Conservation (phyloP, 2,329 filamentous ascomycete species). For the Verticillium nubilum region DNA sequence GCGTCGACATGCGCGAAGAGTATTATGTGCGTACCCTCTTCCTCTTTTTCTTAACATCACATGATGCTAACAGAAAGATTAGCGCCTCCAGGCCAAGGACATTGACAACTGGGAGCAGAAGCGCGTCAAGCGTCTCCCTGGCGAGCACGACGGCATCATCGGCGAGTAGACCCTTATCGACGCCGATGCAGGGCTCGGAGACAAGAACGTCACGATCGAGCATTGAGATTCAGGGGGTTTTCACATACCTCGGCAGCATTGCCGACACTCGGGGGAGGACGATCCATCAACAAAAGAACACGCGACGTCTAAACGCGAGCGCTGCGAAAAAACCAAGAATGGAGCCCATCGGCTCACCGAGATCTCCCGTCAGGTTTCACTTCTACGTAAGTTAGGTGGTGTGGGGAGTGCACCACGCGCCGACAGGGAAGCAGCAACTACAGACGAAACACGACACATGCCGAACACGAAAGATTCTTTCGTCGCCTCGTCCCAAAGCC, state of each 20-base stretch:
- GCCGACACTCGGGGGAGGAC: background rate
- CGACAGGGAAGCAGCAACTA: background rate
- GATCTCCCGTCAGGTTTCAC: background rate
- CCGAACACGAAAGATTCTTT: background rate
- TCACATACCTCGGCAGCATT: background rate
- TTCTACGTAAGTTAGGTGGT: background rate
- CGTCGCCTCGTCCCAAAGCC: too few relatives aligned
- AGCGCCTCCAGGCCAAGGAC: slow-evolving; percentile 84
- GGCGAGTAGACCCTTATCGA: slow-evolving; percentile 21
- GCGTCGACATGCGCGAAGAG: slow-evolving; percentile 76
- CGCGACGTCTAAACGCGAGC: too few relatives aligned
- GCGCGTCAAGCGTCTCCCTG: slow-evolving; percentile 80
- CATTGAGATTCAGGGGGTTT: background rate
- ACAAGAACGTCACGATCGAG: background rate
- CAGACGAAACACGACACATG: background rate
- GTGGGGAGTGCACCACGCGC: background rate
- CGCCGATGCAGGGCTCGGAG: slow-evolving; percentile 4
- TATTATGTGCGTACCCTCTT: slow-evolving; percentile 64
- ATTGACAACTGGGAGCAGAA: slow-evolving; percentile 97
- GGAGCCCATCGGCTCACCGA: background rate
- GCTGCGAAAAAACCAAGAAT: too few relatives aligned
- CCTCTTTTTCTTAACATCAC: slow-evolving; percentile 2
- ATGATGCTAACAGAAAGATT: background rate
- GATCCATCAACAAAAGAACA: background rate
- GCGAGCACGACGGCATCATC: slow-evolving; percentile 82